Evolutionary conservation across 345 rosid genomes (phyloP).

Genomic region (Arabis alpina): DNA sequence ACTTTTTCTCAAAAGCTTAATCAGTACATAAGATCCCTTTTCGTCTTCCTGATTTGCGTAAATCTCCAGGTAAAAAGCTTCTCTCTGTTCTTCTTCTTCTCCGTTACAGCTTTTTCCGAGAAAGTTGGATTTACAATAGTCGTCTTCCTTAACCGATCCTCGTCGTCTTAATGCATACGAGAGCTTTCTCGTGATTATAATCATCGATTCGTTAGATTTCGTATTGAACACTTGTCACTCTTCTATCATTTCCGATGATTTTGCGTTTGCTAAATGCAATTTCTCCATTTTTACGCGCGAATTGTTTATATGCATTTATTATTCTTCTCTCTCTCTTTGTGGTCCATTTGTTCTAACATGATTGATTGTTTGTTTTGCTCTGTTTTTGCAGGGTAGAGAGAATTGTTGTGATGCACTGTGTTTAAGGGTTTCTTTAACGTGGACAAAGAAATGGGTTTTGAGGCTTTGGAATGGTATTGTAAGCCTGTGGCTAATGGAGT

Average conservation of each 20-base stretch:
- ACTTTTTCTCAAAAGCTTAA: conserved; percentile 9
- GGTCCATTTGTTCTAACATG: no score
- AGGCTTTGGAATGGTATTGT: conserved; percentile 85
- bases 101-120: conserved; percentile 15
- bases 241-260: no score
- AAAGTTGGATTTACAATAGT: conserved; percentile 25
- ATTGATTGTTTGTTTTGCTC: no score
- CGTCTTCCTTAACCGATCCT: background rate
- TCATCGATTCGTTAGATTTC: background rate
- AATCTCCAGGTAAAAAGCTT: conserved; percentile 30
- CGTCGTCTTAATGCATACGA: conserved; percentile 11
- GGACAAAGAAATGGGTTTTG: conserved; percentile 46
- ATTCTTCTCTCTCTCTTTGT: no score
- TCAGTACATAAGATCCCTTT: conserved; percentile 38
- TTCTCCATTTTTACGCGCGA: conserved; percentile 16
- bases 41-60: conserved; percentile 19
- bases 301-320: no score
- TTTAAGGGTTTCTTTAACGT: no score
- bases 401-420: no score
- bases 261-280: background rate
- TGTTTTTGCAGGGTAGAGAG: no score
- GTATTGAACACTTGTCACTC: no score
- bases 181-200: background rate
- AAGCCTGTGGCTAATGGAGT: conserved; percentile 73
- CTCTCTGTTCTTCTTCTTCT: background rate